Percentiles rank a stretch among this genome's conserved stretches.
Evolutionary conservation across 345 rosid genomes (phyloP).

Genomic region (Bretschneidera sinensis): DNA sequence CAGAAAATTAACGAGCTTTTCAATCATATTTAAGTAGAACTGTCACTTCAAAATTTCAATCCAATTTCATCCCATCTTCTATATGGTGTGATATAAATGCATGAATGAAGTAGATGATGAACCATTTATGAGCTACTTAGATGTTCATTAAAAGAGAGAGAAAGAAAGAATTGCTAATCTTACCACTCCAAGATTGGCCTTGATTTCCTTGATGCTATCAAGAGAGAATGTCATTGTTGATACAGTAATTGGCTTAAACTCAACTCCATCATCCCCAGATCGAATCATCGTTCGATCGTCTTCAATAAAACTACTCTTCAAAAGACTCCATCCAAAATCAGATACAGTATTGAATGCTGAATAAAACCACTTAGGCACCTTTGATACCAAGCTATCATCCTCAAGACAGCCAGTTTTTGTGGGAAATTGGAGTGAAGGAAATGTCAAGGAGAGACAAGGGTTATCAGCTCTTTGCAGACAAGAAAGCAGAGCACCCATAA

Average conservation of each 20-base stretch:
- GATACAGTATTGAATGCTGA: constrained; percentile 22
- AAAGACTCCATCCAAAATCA: constrained; percentile 37
- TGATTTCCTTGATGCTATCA: constrained; percentile 33
- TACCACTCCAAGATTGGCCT: constrained; percentile 34
- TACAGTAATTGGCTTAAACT: constrained; percentile 27
- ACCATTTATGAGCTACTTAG: too few relatives aligned
- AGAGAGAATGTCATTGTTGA: constrained; percentile 32
- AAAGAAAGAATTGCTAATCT: too few relatives aligned
- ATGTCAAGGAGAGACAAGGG: constrained; percentile 36
- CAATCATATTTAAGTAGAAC: not conserved
- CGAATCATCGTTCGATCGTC: constrained; percentile 34
- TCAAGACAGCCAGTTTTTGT: not conserved
- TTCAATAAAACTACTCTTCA: constrained; percentile 34
- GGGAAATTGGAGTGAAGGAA: constrained; percentile 26
- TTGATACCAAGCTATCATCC: not conserved
- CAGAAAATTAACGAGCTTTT: not conserved
- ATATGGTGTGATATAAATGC: too few relatives aligned
- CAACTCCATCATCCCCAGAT: constrained; percentile 29
- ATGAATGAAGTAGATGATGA: too few relatives aligned
- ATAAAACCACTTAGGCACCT: not conserved
- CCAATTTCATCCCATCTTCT: too few relatives aligned
- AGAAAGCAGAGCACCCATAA: constrained; percentile 54
- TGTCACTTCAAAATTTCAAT: too few relatives aligned
- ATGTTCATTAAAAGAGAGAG: too few relatives aligned
- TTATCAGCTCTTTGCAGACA: constrained; percentile 46